phyloP scores from a whole-genome alignment of 2,329 filamentous ascomycete species.

The Celoporthe dispersa region DNA sequence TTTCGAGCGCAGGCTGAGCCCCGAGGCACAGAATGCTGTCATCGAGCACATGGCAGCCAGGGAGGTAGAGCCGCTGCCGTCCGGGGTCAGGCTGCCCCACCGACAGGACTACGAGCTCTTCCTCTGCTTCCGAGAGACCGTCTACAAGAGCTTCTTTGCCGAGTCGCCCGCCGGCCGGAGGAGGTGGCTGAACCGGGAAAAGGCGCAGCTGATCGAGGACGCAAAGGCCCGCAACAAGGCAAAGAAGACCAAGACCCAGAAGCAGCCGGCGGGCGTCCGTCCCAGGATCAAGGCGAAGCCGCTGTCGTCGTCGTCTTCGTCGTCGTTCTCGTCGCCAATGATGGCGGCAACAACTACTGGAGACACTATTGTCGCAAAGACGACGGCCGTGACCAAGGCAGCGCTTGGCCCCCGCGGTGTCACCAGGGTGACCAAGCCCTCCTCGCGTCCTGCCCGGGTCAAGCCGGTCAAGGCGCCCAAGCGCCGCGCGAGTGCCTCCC shows the following conservation, averaged over 20 bases:
- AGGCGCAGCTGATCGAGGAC: conserved; percentile 53
- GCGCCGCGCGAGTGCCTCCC: conserved; percentile 48
- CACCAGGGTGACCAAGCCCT: conserved; percentile 42
- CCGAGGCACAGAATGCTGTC: conserved; percentile 48
- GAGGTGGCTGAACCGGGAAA: conserved; percentile 56
- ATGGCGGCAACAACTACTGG: not conserved
- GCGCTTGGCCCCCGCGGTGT: conserved; percentile 7
- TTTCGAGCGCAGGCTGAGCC: conserved; percentile 51
- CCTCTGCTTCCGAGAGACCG: conserved; percentile 56
- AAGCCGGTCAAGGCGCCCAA: conserved; percentile 38
- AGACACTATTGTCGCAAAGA: conserved; percentile 32
- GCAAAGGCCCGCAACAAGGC: conserved; percentile 47
- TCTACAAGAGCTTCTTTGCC: conserved; percentile 43
- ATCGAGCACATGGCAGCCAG: conserved; percentile 55
- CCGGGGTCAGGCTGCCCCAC: conserved; percentile 47
- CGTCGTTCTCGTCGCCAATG: not conserved
- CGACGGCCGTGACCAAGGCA: conserved; percentile 12
- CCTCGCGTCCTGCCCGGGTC: conserved; percentile 42
- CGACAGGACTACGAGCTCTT: conserved; percentile 59
- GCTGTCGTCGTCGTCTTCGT: not conserved
- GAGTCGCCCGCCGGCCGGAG: conserved; percentile 49
- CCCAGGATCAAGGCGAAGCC: conserved; percentile 51
- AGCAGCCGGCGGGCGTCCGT: conserved; percentile 30
- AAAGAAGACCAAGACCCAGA: conserved; percentile 39
- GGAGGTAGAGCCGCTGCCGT: conserved; percentile 43